These are phyloP conservation scores for Penicillium sp. DNA, from an alignment of 2,329 filamentous ascomycete genomes.

Conservation along the genomic window DNA sequence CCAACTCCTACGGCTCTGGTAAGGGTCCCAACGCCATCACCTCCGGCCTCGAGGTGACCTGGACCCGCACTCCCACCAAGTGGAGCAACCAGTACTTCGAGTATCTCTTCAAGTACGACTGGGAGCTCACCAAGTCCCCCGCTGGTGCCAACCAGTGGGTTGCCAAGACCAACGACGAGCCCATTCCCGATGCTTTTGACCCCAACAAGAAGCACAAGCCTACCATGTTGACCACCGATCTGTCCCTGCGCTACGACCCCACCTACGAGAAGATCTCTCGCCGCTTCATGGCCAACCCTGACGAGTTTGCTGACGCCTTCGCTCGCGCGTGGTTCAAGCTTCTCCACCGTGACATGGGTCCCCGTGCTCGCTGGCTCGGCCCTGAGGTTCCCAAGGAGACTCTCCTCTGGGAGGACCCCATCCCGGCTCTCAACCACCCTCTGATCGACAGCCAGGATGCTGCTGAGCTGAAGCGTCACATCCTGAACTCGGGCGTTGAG, in stretches of 20 bases:
- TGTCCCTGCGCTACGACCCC: constrained; percentile 72
- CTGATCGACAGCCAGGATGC: constrained; percentile 67
- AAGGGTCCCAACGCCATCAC: constrained; percentile 76
- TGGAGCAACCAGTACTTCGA: constrained; percentile 77
- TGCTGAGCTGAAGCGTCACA: constrained; percentile 67
- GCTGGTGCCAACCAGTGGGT: constrained; percentile 78
- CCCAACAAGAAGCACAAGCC: constrained; percentile 71
- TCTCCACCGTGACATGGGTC: constrained; percentile 77
- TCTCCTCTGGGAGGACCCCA: constrained; percentile 74
- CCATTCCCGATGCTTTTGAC: constrained; percentile 74
- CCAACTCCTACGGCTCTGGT: constrained; percentile 65
- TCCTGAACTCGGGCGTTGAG: constrained; percentile 65
- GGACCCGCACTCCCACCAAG: constrained; percentile 75
- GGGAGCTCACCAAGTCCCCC: constrained; percentile 75
- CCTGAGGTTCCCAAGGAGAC: constrained; percentile 73
- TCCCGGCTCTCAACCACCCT: constrained; percentile 63
- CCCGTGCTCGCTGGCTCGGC: constrained; percentile 70
- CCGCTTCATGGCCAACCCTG: constrained; percentile 68
- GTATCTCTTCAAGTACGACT: constrained; percentile 77
- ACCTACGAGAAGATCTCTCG: constrained; percentile 75
- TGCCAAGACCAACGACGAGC: constrained; percentile 67
- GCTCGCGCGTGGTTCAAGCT: constrained; percentile 82
- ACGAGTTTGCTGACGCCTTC: constrained; percentile 71
- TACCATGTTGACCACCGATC: constrained; percentile 76
- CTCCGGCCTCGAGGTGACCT: constrained; percentile 76